These are phyloP conservation scores for Allium cepa DNA, from an alignment of 106 monocot genomes.

Conservation along the genomic window DNA sequence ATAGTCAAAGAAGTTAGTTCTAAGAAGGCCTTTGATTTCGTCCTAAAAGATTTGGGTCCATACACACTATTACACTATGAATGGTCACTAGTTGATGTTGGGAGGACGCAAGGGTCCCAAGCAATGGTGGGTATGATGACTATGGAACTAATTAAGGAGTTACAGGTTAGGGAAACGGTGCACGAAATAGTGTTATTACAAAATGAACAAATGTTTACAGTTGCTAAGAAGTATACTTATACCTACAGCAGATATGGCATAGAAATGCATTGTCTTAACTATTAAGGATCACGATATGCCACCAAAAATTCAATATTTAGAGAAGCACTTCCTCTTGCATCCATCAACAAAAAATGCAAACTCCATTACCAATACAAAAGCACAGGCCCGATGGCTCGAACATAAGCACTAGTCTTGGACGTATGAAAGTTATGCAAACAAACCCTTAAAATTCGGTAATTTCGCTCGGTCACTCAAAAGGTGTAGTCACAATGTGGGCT, in stretches of 20 bases:
- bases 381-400: slow-evolving; percentile 81
- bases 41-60: slow-evolving; percentile 20
- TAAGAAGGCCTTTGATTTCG: slow-evolving; percentile 85
- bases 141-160: too few species aligned
- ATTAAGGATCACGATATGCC: slow-evolving; percentile 65
- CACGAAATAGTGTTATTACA: slow-evolving; percentile 88
- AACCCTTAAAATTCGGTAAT: too few species aligned
- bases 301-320: slow-evolving; percentile 68
- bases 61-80: slow-evolving; percentile 19
- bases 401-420: slow-evolving; percentile 64
- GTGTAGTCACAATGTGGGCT: too few species aligned
- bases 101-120: slow-evolving; percentile 86
- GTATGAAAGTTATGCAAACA: slow-evolving; percentile 54
- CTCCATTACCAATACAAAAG: slow-evolving; percentile 88
- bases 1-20: too few species aligned
- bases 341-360: too few species aligned
- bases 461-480: too few species aligned
- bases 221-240: slow-evolving; percentile 41
- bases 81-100: slow-evolving; percentile 73
- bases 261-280: not conserved
- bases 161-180: slow-evolving; percentile 89
- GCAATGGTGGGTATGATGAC: slow-evolving; percentile 74
- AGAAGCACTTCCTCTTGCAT: slow-evolving; percentile 85
- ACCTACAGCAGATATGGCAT: too few species aligned
- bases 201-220: slow-evolving; percentile 78